Conservation (phyloP, 768 basidiomycete species). For the Phaeotremella fagi region DNA sequence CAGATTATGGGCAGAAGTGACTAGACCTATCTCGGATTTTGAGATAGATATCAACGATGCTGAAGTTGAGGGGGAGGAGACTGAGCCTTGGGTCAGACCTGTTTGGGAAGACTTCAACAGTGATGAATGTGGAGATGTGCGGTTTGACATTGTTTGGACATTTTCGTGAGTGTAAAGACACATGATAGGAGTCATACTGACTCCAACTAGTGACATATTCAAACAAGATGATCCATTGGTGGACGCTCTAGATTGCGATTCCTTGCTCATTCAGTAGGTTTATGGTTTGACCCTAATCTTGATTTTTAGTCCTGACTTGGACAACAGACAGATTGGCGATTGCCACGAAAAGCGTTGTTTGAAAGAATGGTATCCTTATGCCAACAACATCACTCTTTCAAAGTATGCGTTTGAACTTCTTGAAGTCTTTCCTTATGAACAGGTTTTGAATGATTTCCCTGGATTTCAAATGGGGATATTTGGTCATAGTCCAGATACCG, state of each 20-base stretch:
- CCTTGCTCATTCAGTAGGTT: slow-evolving; percentile 45
- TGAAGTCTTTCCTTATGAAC: slow-evolving; percentile 38
- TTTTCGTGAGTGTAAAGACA: too few species aligned
- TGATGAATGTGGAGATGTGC: slow-evolving; percentile 14
- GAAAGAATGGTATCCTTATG: slow-evolving; percentile 43
- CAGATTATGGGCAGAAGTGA: slow-evolving; percentile 12
- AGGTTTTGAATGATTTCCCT: slow-evolving; percentile 28
- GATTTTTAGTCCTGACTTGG: slow-evolving; percentile 4
- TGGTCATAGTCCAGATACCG: slow-evolving; percentile 46
- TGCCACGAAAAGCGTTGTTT: slow-evolving; percentile 40
- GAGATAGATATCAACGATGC: neutral
- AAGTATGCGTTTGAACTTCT: slow-evolving; percentile 47
- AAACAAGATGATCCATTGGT: slow-evolving; percentile 37
- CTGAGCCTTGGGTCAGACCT: slow-evolving; percentile 7
- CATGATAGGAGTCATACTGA: slow-evolving; percentile 1
- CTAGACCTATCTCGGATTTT: slow-evolving; percentile 2
- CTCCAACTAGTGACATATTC: slow-evolving; percentile 42
- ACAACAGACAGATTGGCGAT: slow-evolving; percentile 42
- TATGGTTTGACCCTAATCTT: too few species aligned
- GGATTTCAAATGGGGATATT: slow-evolving; percentile 40
- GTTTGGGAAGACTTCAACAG: slow-evolving; percentile 7
- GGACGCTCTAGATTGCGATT: slow-evolving; percentile 42
- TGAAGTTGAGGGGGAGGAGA: neutral
- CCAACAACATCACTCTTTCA: slow-evolving; percentile 46
- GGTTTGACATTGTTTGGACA: slow-evolving; percentile 42